Evolutionary conservation across 2,329 filamentous ascomycete genomes (phyloP), one percentile per base, ranked within the genome.

Genomic region (Cryphonectria naterciae): DNA sequence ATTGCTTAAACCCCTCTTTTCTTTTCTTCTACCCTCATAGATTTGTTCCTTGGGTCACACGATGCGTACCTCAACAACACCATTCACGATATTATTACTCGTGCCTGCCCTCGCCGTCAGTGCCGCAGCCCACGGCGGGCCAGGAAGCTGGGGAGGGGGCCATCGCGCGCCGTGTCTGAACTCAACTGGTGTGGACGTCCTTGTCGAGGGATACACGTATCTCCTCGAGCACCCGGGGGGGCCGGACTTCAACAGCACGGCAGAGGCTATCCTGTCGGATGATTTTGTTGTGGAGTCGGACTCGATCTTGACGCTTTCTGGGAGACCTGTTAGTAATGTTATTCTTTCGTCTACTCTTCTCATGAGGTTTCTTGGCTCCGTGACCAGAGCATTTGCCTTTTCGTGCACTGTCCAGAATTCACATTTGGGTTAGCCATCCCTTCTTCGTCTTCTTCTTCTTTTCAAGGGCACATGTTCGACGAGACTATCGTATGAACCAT

Each of bases 131-230:
- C 25, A 7, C 11, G 52, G 52, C 11, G 25, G 52, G 8, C 52
- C 52, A 56, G 52, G 52, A 6, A n/a, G 22, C 25, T 28, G 52
- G 52, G 52, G 52, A 56, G n/a, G n/a, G 5, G 32, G 32, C 32
- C 52, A 28, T 5, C 54, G 4, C 28, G 25, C 13, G 25, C 54
- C 54, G 15, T 58, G 54, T 35, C 28, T 73, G 19, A 64, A 60
- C 37, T 19, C 43, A 15, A 43, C 49, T 5, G 58, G 46, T 10
- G 54, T 73, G 28, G 25, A 28, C 6, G 41, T 39, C 22, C 64
- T 73, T 7, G 71, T 73, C 56, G 17, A 66, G 3, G 71, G 71
- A 8, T 73, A 73, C 41, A 69, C 69, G 1, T 73, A 73, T 52
- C 71, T 73, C 17, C 54, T 73, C 39, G 69, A 73, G 63, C 19